Conservation (phyloP, 2,329 filamentous ascomycete genomes). For the Chaetothyriales sp. region DNA sequence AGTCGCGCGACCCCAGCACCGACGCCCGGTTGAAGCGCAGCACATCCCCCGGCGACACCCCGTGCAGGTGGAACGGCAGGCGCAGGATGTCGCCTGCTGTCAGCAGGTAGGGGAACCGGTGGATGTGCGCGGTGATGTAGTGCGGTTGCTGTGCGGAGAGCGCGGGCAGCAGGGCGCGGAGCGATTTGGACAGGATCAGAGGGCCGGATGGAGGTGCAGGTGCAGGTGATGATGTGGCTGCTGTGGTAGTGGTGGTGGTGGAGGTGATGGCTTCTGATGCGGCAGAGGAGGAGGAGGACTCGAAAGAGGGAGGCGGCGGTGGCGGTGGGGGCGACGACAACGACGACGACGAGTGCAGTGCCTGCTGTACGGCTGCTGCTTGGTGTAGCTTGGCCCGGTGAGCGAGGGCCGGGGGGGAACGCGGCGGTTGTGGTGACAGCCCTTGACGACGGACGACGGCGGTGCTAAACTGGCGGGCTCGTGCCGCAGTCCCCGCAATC, state of each 20-base stretch:
- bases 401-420: constrained; percentile 19
- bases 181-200: constrained; percentile 27
- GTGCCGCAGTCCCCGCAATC: neutral
- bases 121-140: constrained; percentile 34
- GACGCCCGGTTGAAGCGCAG: constrained; percentile 76
- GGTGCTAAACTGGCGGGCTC: neutral
- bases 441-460: constrained; percentile 1
- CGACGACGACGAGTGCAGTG: neutral
- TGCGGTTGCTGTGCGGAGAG: constrained; percentile 31
- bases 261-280: neutral
- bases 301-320: constrained; percentile 14
- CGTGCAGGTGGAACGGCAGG: constrained; percentile 65
- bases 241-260: neutral
- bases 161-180: constrained; percentile 29
- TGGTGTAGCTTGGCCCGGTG: constrained; percentile 29
- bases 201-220: constrained; percentile 19
- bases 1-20: constrained; percentile 71
- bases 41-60: constrained; percentile 64
- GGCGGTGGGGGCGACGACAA: neutral
- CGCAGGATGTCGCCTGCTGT: constrained; percentile 56
- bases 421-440: constrained; percentile 9
- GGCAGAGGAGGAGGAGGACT: neutral
- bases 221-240: constrained; percentile 3
- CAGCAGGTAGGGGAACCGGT: constrained; percentile 35
- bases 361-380: constrained; percentile 8